Evolutionary conservation across 257 asterid genomes (phyloP), one percentile per base, ranked within the genome.

Genomic region (Solanum raphanifolium): DNA sequence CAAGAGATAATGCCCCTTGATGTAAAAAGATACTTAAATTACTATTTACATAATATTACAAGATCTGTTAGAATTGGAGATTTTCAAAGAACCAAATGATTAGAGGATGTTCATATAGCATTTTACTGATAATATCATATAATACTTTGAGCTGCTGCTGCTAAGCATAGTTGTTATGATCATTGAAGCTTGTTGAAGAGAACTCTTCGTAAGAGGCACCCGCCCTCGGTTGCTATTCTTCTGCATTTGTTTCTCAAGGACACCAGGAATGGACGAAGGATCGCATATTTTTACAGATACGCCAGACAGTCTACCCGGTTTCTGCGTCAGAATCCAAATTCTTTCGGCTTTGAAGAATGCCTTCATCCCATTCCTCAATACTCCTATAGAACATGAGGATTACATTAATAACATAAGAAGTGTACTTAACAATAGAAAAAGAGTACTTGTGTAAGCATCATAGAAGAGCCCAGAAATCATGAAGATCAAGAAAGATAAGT

Each of bases 331-430:
- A 76, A 89, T 94, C 96, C 94, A 94, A 87, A 84, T 90, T 92
- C 90, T 90, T 90, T 82, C 93, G 93, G 79, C 91, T 95, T 35
- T 92, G 93, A 76, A 95, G 98, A 86, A 92, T 86, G 52, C 99
- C 98, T 91, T 95, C 98, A 85, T 95, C 96, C 99, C 99, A 97
- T 32, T 93, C 78, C 92, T 95, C 98, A 79, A 89, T 89, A 78
- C 79, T 92, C 92, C 99, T 96, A 87, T 4, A 86, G 78, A 79
- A 43, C 25, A 79, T 7, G 36, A 55, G 20, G n/a, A 68, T 41
- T 20, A 55, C 23, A 1, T 81, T 46, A 29, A 81, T 46, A 81
- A 81, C 68, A 81, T 9, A 46, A 5, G 4, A 43, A 16, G 85
- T 43, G 65, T 79, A 43, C 15, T 18, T 73, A 18, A 73, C 48